phyloP scores from a whole-genome alignment of 768 basidiomycete genomes.

The Sarcodon aspratus region DNA sequence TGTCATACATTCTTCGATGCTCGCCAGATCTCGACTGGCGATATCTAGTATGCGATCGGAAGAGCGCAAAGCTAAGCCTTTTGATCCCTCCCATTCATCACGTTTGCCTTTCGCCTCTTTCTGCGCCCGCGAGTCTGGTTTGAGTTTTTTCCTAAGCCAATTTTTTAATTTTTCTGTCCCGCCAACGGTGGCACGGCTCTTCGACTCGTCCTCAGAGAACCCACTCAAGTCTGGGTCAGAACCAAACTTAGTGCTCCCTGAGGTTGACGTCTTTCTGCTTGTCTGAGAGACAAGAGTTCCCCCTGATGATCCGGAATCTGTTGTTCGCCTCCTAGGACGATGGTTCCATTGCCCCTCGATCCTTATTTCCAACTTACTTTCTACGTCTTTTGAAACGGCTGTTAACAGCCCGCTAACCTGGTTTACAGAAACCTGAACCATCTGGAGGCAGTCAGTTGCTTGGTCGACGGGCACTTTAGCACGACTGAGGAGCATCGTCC shows the following conservation, averaged over 20 bases:
- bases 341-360: constrained; percentile 6
- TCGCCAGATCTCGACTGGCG: constrained; percentile 43
- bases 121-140: constrained; percentile 20
- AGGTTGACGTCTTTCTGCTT: constrained; percentile 2
- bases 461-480: constrained; percentile 46
- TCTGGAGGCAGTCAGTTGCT: constrained; percentile 34
- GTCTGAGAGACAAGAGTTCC: constrained; percentile 32
- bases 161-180: constrained; percentile 42
- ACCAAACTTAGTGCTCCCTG: not conserved
- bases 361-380: constrained; percentile 30
- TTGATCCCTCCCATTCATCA: constrained; percentile 5
- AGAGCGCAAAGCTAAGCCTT: constrained; percentile 29
- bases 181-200: constrained; percentile 13
- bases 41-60: constrained; percentile 37
- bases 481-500: constrained; percentile 32
- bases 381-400: constrained; percentile 29
- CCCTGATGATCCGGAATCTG: constrained; percentile 62
- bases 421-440: constrained; percentile 33
- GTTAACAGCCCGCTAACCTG: constrained; percentile 33
- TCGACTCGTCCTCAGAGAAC: constrained; percentile 4
- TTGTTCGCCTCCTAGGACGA: constrained; percentile 26
- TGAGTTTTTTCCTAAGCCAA: constrained; percentile 54
- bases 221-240: constrained; percentile 4
- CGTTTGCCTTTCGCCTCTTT: not conserved
- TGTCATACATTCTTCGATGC: constrained; percentile 40